Base-by-base conservation (phyloP, 78 protist species). In the slime mould (Dictyostelium discoideum) region DNA sequence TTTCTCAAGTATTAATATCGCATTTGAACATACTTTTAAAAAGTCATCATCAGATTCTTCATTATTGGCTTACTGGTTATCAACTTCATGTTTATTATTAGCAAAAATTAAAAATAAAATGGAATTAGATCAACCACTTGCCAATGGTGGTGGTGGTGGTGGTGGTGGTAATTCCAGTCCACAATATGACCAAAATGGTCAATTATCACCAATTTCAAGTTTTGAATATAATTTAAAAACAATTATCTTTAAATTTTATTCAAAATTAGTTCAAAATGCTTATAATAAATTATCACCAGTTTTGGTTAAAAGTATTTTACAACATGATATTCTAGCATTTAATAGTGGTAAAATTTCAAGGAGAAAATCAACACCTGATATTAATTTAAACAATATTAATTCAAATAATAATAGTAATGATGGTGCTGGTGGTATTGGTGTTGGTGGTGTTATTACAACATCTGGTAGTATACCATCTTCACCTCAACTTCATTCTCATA, bases 271-370 rank as follows among this genome's bases (percentile, higher is more conserved):
- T 40, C 86, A 89, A 37, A 89, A 89, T 44, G 85, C 94, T 3
- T 89, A 89, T 48, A 40, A 20, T 39, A 54, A 67, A 26, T n/a
- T 89, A 18, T 89, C 94, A 67, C 94, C 94, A 16, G 54, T 79
- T 18, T 46, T 89, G 26, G 84, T 89, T 1, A 67, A 26, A 46
- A 42, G 73, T 26, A 89, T 89, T 10, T 77, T 89, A 24, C 78
- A 89, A 80, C 94, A 89, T 65, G 94, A 89, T 48, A 89, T 89
- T 46, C 40, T 60, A 29, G 94, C 94, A 79, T 89, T 89, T 78
- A 89, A 89, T 48, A 89, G 94, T 46, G 94, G 94, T 20, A 54
- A 84, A 46, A 4, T 89, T 7, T n/a, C 20, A 60, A 79, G 84
- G 39, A 78, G 94, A 81, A 89, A 89, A 46, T 80, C 87, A 20